Evolutionary conservation across 2,329 filamentous ascomycete species (phyloP).

Genomic region (Cadophora gregata): DNA sequence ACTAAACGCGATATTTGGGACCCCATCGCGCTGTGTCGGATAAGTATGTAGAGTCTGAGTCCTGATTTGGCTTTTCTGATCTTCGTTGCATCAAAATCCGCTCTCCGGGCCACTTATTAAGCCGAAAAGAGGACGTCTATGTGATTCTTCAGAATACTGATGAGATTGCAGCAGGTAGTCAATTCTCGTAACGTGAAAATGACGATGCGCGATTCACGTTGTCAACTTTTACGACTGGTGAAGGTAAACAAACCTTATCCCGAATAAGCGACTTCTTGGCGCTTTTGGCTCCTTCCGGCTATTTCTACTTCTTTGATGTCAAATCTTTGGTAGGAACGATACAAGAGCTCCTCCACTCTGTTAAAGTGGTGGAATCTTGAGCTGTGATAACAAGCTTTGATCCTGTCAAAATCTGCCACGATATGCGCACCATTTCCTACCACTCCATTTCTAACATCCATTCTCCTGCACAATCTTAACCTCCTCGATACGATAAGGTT

Average conservation of each 20-base stretch:
- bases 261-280: slow-evolving; percentile 4
- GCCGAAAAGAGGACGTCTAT: background rate
- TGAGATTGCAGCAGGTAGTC: background rate
- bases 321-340: background rate
- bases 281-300: background rate
- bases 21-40: background rate
- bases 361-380: no score
- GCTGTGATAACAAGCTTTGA: background rate
- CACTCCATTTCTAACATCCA: slow-evolving; percentile 13
- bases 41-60: background rate
- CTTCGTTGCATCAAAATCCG: background rate
- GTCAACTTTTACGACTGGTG: background rate
- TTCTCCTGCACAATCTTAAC: slow-evolving; percentile 18
- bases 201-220: background rate
- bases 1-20: background rate
- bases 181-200: background rate
- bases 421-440: background rate
- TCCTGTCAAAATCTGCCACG: background rate
- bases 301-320: no score
- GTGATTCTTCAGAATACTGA: background rate
- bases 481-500: slow-evolving; percentile 14
- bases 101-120: background rate
- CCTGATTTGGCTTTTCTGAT: background rate
- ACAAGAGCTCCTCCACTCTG: no score
- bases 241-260: background rate